These are phyloP conservation scores for Linum tenue DNA, from an alignment of 345 rosid species.

Conservation along the genomic window DNA sequence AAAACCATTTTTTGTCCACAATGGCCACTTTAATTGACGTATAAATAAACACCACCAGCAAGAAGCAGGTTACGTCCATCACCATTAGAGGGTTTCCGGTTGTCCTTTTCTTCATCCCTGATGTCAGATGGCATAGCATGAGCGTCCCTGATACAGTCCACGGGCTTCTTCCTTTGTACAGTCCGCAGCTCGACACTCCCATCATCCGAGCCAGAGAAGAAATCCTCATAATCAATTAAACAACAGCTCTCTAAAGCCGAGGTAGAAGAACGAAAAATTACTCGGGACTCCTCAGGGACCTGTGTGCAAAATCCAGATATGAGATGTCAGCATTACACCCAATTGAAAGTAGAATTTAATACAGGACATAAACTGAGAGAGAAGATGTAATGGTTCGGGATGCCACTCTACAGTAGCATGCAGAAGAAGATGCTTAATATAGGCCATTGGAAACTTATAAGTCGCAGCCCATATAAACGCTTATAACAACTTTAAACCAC, in stretches of 20 bases:
- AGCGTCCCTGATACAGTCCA: constrained; percentile 60
- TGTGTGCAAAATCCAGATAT: constrained; percentile 24
- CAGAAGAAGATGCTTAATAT: not conserved
- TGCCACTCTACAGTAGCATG: not conserved
- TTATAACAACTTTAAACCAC: not conserved
- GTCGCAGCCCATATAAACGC: no score
- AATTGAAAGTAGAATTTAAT: not conserved
- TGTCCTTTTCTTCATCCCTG: constrained; percentile 21
- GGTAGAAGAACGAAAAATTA: constrained; percentile 67
- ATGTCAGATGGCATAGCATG: constrained; percentile 33
- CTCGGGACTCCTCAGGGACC: constrained; percentile 72
- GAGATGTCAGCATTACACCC: constrained; percentile 6
- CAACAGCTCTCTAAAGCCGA: constrained; percentile 88
- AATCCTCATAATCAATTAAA: constrained; percentile 72
- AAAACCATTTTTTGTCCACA: not conserved
- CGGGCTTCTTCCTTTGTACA: constrained; percentile 61
- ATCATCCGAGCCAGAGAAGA: constrained; percentile 89
- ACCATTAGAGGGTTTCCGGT: constrained; percentile 27
- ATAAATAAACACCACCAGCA: no score
- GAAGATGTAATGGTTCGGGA: not conserved
- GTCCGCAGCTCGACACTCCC: constrained; percentile 84
- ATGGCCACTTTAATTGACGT: no score
- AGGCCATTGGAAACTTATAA: not conserved
- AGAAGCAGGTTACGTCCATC: constrained; percentile 33
- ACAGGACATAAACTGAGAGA: no score